Conservation (phyloP, 2,329 filamentous ascomycete genomes). For the Coniochaeta sp. region DNA sequence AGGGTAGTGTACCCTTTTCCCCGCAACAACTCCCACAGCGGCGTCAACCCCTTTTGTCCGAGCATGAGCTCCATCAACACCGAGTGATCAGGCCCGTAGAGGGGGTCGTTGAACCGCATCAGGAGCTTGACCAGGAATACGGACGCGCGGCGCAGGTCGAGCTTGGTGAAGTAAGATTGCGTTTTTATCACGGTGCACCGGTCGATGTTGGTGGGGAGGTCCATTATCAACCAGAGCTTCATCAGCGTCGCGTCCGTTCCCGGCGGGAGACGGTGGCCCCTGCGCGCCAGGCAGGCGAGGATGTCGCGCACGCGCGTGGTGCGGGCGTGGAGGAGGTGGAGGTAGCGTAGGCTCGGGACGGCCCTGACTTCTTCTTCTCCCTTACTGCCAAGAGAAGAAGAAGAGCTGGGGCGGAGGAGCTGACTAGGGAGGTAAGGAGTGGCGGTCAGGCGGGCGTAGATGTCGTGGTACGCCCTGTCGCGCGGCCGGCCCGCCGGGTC, state of each 20-base stretch:
- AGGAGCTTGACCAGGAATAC: constrained; percentile 66
- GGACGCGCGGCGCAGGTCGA: constrained; percentile 54
- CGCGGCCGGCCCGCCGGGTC: constrained; percentile 49
- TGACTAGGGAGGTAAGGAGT: background rate
- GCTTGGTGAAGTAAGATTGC: constrained; percentile 44
- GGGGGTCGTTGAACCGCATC: constrained; percentile 61
- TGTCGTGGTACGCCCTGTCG: constrained; percentile 15
- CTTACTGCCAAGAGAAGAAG: background rate
- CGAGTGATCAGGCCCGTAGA: constrained; percentile 42
- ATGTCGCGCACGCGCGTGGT: constrained; percentile 54
- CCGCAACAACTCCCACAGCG: constrained; percentile 55
- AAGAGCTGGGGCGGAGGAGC: background rate
- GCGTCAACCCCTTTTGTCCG: constrained; percentile 47
- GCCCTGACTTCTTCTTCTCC: constrained; percentile 29
- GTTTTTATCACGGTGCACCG: constrained; percentile 50
- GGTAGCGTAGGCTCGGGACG: constrained; percentile 60
- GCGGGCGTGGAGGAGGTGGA: constrained; percentile 58
- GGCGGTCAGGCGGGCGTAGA: constrained; percentile 5
- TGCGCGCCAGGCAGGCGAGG: constrained; percentile 49
- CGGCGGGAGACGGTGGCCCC: constrained; percentile 49
- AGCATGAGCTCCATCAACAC: constrained; percentile 51
- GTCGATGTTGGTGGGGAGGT: constrained; percentile 49
- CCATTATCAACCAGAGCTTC: constrained; percentile 70
- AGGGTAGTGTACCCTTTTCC: constrained; percentile 41
- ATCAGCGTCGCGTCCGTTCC: constrained; percentile 41